These are phyloP conservation scores for Ulmus americana DNA, from an alignment of 331 rosid species.

Conservation along the genomic window DNA sequence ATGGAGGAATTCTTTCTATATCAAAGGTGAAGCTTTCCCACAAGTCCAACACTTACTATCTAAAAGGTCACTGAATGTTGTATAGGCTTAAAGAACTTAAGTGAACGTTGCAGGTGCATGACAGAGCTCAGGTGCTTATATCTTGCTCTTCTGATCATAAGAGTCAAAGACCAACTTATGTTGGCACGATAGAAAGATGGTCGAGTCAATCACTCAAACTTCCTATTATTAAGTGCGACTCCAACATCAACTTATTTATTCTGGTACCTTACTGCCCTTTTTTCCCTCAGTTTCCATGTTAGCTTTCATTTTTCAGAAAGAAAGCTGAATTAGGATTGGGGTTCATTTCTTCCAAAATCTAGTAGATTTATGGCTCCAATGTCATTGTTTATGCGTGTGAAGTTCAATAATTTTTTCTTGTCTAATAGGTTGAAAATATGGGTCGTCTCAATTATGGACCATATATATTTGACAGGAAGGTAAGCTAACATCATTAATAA, in stretches of 20 bases:
- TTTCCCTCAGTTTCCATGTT: not conserved
- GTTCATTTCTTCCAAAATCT: not conserved
- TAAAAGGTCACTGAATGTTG: not conserved
- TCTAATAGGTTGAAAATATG: constrained; percentile 78
- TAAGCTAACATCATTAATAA: constrained; percentile 23
- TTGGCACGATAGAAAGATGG: constrained; percentile 77
- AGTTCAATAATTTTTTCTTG: constrained; percentile 4
- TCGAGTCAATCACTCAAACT: constrained; percentile 48
- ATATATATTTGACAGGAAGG: constrained; percentile 76
- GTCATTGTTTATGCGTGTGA: not conserved
- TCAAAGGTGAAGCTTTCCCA: constrained; percentile 52
- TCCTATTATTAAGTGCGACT: constrained; percentile 50
- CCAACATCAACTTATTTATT: constrained; percentile 49
- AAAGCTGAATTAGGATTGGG: not conserved
- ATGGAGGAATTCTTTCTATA: constrained; percentile 44
- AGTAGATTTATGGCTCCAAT: not conserved
- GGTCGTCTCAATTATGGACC: constrained; percentile 81
- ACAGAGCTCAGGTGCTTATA: constrained; percentile 87
- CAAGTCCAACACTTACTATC: constrained; percentile 14
- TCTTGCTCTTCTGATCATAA: constrained; percentile 48
- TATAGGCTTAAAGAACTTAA: constrained; percentile 13
- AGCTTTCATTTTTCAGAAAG: constrained; percentile 1
- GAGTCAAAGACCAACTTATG: constrained; percentile 46
- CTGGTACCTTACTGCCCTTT: constrained; percentile 42
- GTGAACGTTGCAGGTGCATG: constrained; percentile 59